These are phyloP conservation scores for Vanderwaltozyma yarrowii DNA, from an alignment of 805 yeast genomes.

Conservation along the genomic window DNA sequence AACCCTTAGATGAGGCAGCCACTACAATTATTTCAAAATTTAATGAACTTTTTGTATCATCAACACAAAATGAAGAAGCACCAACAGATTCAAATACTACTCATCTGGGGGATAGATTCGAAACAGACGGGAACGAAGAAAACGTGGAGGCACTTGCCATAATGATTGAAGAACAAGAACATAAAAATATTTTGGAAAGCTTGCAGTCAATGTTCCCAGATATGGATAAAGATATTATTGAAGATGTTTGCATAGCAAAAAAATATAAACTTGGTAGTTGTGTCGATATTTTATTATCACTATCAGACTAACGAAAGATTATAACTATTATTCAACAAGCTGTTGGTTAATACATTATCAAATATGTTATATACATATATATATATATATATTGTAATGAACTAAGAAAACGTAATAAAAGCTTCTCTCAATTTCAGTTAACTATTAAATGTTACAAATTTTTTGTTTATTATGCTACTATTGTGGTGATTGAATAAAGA, in stretches of 20 bases:
- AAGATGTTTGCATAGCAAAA: slow-evolving; percentile 59
- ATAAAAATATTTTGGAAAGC: slow-evolving; percentile 36
- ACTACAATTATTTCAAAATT: slow-evolving; percentile 15
- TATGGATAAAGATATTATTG: slow-evolving; percentile 56
- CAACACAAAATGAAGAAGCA: slow-evolving; percentile 2
- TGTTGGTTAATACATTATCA: not conserved
- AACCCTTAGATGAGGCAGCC: slow-evolving; percentile 23
- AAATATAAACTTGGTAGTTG: slow-evolving; percentile 60
- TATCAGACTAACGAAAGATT: slow-evolving; percentile 10
- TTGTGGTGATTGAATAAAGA: not conserved
- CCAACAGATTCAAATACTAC: not conserved
- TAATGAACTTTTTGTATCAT: slow-evolving; percentile 14
- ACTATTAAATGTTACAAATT: no score
- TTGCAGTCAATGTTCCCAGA: slow-evolving; percentile 66
- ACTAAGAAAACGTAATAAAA: no score
- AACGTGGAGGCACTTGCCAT: slow-evolving; percentile 23
- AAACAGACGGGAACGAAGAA: no score
- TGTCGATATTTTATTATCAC: slow-evolving; percentile 40
- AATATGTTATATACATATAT: not conserved
- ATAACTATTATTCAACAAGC: not conserved
- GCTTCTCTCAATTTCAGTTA: no score
- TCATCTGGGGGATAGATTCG: no score
- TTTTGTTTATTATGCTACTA: no score
- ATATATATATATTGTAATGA: no score
- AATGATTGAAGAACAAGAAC: slow-evolving; percentile 34